phyloP scores from a whole-genome alignment of 2,329 filamentous ascomycete species.

The Xylariaceae sp. region DNA sequence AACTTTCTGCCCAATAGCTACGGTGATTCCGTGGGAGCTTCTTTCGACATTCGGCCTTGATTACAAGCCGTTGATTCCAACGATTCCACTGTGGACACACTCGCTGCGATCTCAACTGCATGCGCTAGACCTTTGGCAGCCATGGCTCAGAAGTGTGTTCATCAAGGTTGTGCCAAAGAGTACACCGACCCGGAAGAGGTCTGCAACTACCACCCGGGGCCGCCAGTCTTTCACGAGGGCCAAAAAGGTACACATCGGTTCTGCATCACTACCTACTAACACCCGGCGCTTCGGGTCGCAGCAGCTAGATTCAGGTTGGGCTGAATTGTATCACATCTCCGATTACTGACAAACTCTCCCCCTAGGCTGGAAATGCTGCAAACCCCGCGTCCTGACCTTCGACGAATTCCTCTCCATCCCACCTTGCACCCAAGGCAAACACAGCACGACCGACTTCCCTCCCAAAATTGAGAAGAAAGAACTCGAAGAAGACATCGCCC shows the following conservation, averaged over 20 bases:
- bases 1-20: no score
- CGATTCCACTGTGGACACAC: not conserved
- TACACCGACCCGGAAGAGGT: slow-evolving; percentile 79
- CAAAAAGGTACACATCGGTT: slow-evolving; percentile 72
- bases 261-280: not conserved
- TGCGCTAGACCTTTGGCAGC: slow-evolving; percentile 1
- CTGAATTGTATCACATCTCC: not conserved
- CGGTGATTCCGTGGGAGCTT: no score
- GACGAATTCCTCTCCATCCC: slow-evolving; percentile 94
- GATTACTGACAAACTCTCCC: not conserved
- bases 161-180: slow-evolving; percentile 89
- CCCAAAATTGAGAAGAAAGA: slow-evolving; percentile 59
- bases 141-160: slow-evolving; percentile 86
- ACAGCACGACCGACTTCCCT: slow-evolving; percentile 77
- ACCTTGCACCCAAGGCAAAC: slow-evolving; percentile 88
- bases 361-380: slow-evolving; percentile 97
- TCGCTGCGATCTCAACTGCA: not conserved
- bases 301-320: no score
- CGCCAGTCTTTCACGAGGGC: slow-evolving; percentile 93
- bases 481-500: slow-evolving; percentile 39
- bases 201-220: slow-evolving; percentile 89
- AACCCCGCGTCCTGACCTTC: slow-evolving; percentile 91
- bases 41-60: no score
- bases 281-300: not conserved
- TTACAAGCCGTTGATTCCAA: not conserved